These are phyloP conservation scores for Mycena albidolilacea DNA, from an alignment of 768 basidiomycete genomes.

Conservation along the genomic window DNA sequence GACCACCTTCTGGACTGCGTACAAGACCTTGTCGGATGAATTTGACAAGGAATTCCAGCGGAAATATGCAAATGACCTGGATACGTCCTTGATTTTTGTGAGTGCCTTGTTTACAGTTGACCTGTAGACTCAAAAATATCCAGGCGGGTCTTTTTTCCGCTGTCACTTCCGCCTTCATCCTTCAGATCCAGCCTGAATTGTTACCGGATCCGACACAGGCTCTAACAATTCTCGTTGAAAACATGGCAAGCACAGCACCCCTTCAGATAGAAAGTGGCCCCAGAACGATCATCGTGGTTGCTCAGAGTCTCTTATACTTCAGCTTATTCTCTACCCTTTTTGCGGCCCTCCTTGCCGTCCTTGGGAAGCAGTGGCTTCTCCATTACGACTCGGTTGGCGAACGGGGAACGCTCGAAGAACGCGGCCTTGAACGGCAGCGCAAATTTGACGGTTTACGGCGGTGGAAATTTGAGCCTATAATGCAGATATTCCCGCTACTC, in stretches of 20 bases:
- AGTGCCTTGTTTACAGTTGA: not conserved
- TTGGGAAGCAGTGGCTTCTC: conserved; percentile 16
- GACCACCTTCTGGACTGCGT: no score
- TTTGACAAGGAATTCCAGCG: no score
- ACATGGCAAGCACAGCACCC: not conserved
- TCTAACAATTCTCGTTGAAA: not conserved
- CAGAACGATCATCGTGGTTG: not conserved
- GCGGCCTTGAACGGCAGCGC: conserved; percentile 16
- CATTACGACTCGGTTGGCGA: not conserved
- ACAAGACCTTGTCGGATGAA: no score
- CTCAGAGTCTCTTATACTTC: conserved; percentile 13
- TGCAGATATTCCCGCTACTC: conserved; percentile 15
- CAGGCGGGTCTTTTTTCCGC: no score
- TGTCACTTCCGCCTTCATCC: not conserved
- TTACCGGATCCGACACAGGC: not conserved
- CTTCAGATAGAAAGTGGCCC: not conserved
- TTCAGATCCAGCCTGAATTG: not conserved
- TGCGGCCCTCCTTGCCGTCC: not conserved
- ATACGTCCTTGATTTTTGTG: no score
- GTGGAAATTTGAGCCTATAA: conserved; percentile 16
- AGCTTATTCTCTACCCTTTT: conserved; percentile 8
- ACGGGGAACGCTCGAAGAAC: not conserved
- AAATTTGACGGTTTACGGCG: conserved; percentile 13
- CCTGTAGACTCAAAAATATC: not conserved
- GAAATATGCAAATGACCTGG: no score